Evolutionary conservation across 768 basidiomycete species (phyloP), one percentile per base, ranked within the genome.

Genomic region (Boletus barrowsii): DNA sequence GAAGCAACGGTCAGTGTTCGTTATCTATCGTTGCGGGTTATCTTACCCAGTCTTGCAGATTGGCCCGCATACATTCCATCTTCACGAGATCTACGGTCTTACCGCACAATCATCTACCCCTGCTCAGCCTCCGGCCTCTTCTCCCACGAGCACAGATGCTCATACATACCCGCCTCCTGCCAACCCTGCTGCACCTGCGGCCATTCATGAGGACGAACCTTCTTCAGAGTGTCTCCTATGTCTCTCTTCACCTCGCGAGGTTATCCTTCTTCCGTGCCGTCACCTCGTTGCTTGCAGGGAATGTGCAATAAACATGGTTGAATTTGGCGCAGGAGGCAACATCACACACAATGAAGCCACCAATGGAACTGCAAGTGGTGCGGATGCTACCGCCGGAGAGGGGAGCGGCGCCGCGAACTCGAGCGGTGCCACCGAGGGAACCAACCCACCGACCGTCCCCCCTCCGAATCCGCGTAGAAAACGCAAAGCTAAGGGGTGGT

Each of bases 221-320:
- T 86, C 87, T 18, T 88, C 89, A 42, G 94, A 97, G 67, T 97
- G 94, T 73, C 83, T 98, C 11, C 77, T 98, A 33, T 98, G 94
- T 64, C 81, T 98, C 42, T 90, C 88, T 4, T 85, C 87, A 0
- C 88, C 93, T 1, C 82, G 92, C 45, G 92, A 96, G 65, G 94
- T 98, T 40, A 92, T 98, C 8, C 82, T 98, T 13, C 81, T 97
- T 6, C 94, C 94, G 0, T 98, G 94, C 69, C 76, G 94, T 44
- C 94, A 98, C 73, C 80, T 98, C 30, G 94, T 98, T 54, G 94
- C 94, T 5, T 98, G 94, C 75, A 87, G 90, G 64, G 94, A 96
- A 43, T 98, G 94, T 65, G 94, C 94, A 1, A 72, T 97, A 49
- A 96, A 96, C 67, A 98, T 98, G 94, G 87, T 98, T 46, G 94